These are phyloP conservation scores for Stromatinia cepivora DNA, from an alignment of 2,329 filamentous ascomycete species.

Conservation along the genomic window DNA sequence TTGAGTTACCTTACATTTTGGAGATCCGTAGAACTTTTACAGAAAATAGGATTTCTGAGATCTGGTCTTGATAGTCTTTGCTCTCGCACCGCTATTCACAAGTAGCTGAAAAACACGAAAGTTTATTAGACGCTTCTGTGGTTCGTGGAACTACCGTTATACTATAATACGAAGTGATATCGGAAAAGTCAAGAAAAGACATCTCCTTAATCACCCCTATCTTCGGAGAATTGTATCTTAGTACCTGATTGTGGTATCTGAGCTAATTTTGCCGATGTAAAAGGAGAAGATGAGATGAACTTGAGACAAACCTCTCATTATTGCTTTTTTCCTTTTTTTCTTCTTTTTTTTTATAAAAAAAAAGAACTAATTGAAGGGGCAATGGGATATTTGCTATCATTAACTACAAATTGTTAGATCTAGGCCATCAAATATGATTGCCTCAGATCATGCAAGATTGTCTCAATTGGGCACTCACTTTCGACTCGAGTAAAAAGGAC, in stretches of 20 bases:
- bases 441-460: not conserved
- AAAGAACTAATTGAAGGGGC: not conserved
- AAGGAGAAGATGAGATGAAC: not conserved
- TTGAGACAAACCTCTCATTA: not conserved
- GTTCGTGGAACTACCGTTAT: not conserved
- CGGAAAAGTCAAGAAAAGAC: not conserved
- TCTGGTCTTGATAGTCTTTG: not conserved
- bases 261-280: not conserved
- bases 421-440: too few relatives aligned
- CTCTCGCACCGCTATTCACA: not conserved
- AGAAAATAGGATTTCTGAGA: not conserved
- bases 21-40: not conserved
- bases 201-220: not conserved
- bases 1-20: not conserved
- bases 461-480: not conserved
- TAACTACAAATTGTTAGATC: too few relatives aligned
- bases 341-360: not conserved
- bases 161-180: not conserved
- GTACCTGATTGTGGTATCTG: not conserved
- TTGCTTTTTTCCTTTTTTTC: too few relatives aligned
- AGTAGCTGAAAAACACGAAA: not conserved
- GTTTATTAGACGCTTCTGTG: not conserved
- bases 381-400: not conserved
- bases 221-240: not conserved
- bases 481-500: not conserved